Conservation (phyloP, 768 basidiomycete species). For the Auricularia sp. region DNA sequence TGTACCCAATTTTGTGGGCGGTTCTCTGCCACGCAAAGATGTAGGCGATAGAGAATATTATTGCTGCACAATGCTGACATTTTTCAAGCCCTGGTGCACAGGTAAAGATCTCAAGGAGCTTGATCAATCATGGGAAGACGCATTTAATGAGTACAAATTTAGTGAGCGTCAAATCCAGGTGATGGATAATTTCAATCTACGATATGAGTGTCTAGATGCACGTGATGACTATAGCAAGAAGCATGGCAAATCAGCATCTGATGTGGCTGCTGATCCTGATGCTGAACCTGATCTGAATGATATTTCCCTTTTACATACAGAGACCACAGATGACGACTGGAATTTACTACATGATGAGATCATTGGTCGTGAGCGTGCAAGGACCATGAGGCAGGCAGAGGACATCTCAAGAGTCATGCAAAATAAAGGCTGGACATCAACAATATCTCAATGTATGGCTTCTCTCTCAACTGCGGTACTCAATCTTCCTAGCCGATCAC, state of each 20-base stretch:
- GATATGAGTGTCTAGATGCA: slow-evolving; percentile 24
- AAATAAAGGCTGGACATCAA: background rate
- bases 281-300: background rate
- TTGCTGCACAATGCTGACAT: background rate
- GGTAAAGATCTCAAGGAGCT: slow-evolving; percentile 15
- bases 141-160: slow-evolving; percentile 13
- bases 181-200: slow-evolving; percentile 19
- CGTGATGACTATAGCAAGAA: slow-evolving; percentile 19
- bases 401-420: too few species aligned
- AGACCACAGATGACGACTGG: too few species aligned
- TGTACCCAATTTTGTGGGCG: background rate
- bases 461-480: background rate
- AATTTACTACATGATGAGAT: too few species aligned
- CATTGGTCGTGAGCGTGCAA: too few species aligned
- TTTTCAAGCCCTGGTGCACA: slow-evolving; percentile 18
- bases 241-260: background rate
- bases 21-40: background rate
- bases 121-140: slow-evolving; percentile 14
- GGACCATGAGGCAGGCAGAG: too few species aligned
- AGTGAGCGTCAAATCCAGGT: slow-evolving; percentile 9
- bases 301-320: background rate
- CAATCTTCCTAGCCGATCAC: background rate
- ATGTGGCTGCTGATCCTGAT: background rate
- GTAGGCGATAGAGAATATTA: background rate
- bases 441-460: background rate